Base-by-base conservation (phyloP, 768 basidiomycete species). In the Termitomyces sp. region DNA sequence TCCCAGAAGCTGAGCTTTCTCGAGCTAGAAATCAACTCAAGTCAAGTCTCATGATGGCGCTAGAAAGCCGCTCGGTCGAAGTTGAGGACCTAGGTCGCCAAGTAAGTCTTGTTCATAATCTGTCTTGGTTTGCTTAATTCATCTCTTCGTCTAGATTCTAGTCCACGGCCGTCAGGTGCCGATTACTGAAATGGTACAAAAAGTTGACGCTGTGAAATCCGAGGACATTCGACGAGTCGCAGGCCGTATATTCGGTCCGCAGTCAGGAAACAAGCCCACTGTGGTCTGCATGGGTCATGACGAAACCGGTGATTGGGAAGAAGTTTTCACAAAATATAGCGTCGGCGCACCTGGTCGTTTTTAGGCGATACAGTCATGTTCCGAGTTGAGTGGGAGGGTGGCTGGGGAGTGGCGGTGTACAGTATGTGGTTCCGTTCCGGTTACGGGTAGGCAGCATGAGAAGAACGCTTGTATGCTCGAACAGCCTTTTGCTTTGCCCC, bases 21-120 rank as follows among this genome's bases (percentile, higher is more conserved):
- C 80, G 96, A 57, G 95, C 96, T 39, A 94, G 94, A 77, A 98
- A 98, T 67, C 95, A 98, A 78, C 84, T 98, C 60, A 93, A 93
- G 71, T 90, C 88, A 24, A 88, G 86, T 50, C 73, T 98, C 61
- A 90, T 94, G 77, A 98, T 98, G 96, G 91, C 93, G 2, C 73
- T 98, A 46, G 94, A 97, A 73, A 93, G 90, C 66, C 76, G 90
- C 33, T 81, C 89, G 15, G 81, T 93, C 5, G 88, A 88, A 65
- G 91, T 94, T 9, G 91, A 93, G 67, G 92, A 97, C 70, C 79
- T 97, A 6, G 95, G 95, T 34, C 81, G 96, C 57, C 95, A 97
- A 83, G 88, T 87, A 64, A 52, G 51, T 20, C 12, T 9, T 51
- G 51, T 26, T 48, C 12, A 47, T 42, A 51, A 20, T 48, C 53